Conservation (phyloP, 306 rosid species). For the Medicago ruthenica region DNA sequence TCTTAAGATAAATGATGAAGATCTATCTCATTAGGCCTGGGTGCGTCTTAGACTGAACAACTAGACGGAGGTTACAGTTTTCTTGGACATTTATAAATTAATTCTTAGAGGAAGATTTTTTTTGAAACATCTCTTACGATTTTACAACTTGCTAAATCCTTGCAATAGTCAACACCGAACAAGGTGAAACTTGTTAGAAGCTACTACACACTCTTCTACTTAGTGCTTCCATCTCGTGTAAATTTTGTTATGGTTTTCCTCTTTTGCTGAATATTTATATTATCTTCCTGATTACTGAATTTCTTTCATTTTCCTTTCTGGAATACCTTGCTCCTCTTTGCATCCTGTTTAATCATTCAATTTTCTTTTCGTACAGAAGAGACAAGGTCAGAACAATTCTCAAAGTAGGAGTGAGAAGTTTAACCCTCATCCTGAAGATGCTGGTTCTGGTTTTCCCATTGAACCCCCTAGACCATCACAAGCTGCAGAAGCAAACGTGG, state of each 20-base stretch:
- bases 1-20: neutral
- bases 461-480: constrained; percentile 99
- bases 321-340: constrained; percentile 4
- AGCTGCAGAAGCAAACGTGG: constrained; percentile 59
- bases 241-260: constrained; percentile 24
- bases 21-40: neutral
- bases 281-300: constrained; percentile 21
- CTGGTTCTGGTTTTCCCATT: constrained; percentile 96
- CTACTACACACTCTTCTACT: constrained; percentile 4
- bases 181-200: neutral
- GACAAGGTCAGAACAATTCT: constrained; percentile 72
- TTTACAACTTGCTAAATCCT: constrained; percentile 13
- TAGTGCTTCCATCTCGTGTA: constrained; percentile 1
- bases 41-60: constrained; percentile 3
- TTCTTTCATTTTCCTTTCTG: constrained; percentile 3
- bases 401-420: constrained; percentile 98
- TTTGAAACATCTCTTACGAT: constrained; percentile 11
- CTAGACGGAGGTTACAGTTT: neutral
- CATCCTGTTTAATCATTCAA: neutral
- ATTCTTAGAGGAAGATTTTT: constrained; percentile 32
- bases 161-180: neutral
- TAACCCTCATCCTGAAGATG: constrained; percentile 95
- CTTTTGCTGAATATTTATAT: neutral
- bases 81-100: constrained; percentile 18
- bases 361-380: constrained; percentile 66